A percentile compares a stretch with the other conserved stretches of the same genome.
Evolutionary conservation across 352 stramenopile species (phyloP).

Genomic region (Globisporangium viniferum): DNA sequence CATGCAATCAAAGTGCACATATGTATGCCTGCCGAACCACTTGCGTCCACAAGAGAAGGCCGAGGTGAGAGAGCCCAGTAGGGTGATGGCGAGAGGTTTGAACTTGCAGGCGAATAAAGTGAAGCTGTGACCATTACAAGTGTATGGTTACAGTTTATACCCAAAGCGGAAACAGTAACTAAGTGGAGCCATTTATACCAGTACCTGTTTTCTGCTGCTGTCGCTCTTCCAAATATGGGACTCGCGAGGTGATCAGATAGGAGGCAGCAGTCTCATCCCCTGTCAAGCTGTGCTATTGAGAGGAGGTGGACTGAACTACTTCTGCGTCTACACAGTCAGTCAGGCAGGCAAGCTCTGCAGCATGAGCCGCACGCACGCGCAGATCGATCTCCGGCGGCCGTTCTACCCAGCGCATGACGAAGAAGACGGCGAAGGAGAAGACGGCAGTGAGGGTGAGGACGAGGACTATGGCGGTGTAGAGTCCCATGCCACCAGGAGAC

Average conservation of each 20-base stretch:
- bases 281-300: not conserved
- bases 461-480: not conserved
- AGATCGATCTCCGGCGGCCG: conserved; percentile 4
- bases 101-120: no score
- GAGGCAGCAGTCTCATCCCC: not conserved
- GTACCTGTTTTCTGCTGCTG: not conserved
- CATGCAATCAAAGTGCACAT: not conserved
- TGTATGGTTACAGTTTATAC: not conserved
- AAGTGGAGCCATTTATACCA: not conserved
- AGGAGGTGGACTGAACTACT: not conserved
- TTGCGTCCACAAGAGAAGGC: no score
- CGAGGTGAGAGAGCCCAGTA: no score
- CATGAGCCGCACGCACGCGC: conserved; percentile 9
- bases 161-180: not conserved
- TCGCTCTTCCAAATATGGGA: not conserved
- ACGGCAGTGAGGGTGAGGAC: not conserved
- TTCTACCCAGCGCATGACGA: not conserved
- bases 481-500: not conserved
- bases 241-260: not conserved
- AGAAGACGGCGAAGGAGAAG: conserved; percentile 7
- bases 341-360: not conserved
- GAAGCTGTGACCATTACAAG: not conserved
- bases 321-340: not conserved
- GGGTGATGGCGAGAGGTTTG: no score
- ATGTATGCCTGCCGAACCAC: no score